A percentile compares a stretch with the other conserved stretches of the same genome.
These are phyloP conservation scores for Rhodocollybia butyracea DNA, from an alignment of 768 basidiomycete genomes.

Conservation along the genomic window DNA sequence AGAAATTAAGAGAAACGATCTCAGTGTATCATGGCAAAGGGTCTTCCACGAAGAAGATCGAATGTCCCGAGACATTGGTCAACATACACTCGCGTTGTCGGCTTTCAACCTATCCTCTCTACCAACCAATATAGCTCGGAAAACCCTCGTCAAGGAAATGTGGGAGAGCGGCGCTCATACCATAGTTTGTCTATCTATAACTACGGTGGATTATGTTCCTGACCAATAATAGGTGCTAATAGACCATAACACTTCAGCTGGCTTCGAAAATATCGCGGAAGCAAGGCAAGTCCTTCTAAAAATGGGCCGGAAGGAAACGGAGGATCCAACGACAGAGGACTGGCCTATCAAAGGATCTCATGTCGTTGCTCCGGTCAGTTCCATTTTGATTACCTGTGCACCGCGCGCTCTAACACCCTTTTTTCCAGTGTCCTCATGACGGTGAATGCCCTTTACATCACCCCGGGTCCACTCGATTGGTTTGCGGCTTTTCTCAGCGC, in stretches of 20 bases:
- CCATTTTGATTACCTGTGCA: constrained; percentile 10
- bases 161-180: constrained; percentile 90
- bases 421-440: constrained; percentile 87
- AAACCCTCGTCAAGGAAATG: constrained; percentile 73
- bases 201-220: constrained; percentile 6
- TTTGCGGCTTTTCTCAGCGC: constrained; percentile 86
- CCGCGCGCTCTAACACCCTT: constrained; percentile 4
- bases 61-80: constrained; percentile 38
- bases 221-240: constrained; percentile 64
- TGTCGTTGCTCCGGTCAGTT: constrained; percentile 83
- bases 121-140: constrained; percentile 55
- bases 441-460: constrained; percentile 72
- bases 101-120: constrained; percentile 85
- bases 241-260: constrained; percentile 73
- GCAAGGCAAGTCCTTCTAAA: constrained; percentile 72
- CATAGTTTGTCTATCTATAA: constrained; percentile 47
- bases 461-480: constrained; percentile 46
- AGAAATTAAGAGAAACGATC: constrained; percentile 47
- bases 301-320: constrained; percentile 57
- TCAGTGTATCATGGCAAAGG: constrained; percentile 54
- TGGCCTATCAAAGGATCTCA: constrained; percentile 56
- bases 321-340: constrained; percentile 36
- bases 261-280: constrained; percentile 77
- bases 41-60: constrained; percentile 47
- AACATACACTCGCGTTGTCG: constrained; percentile 67